Base-by-base conservation (phyloP, 2,329 filamentous ascomycete genomes). In the Aplosporella prunicola region DNA sequence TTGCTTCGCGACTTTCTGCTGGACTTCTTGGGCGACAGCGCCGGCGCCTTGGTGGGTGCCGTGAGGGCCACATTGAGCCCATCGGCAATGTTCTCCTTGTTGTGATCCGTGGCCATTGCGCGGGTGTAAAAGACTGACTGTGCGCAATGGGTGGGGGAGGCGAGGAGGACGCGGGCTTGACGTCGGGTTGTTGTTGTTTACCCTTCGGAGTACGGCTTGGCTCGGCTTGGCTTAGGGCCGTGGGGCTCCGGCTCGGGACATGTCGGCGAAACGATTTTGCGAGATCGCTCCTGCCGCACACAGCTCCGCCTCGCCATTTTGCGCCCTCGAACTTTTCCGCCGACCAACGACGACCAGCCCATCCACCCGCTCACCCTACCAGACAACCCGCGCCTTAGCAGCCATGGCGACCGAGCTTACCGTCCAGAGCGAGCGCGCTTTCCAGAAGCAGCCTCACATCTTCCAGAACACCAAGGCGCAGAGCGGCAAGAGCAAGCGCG, bases 361-460 rank as follows among this genome's bases (percentile, higher is more conserved):
- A 40, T 18, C 38, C 20, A 14, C 15, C 23, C 17, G 20, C 24
- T 35, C n/a, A 22, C 29, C 20, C 18, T 15, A 38, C 35, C n/a
- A 25, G 30, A 34, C 36, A 35, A 31, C 30, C 27, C 31, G 51
- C 47, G 52, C 53, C 54, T 51, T 10, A 41, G 54, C 56, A 60
- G 58, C 44, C 56, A 62, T 62, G 60, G 60, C 60, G 48, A 63
- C 60, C 55, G 60, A 63, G 53, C 55, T 63, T 50, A 63, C 60
- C 69, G 91, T 98, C 72, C 91, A 98, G 82, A 93, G 86, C 68
- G 91, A 98, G 82, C 89, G 91, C 76, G 91, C 91, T 78, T 98
- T 84, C 85, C 91, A 96, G 74, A 98, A 98, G 56, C 89, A 98
- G 80, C 91, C 91, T 69, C 91, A 98, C 74, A 94, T 98, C 78